phyloP scores from a whole-genome alignment of 2,329 filamentous ascomycete species.

The Bimuria novae-zelandiae region DNA sequence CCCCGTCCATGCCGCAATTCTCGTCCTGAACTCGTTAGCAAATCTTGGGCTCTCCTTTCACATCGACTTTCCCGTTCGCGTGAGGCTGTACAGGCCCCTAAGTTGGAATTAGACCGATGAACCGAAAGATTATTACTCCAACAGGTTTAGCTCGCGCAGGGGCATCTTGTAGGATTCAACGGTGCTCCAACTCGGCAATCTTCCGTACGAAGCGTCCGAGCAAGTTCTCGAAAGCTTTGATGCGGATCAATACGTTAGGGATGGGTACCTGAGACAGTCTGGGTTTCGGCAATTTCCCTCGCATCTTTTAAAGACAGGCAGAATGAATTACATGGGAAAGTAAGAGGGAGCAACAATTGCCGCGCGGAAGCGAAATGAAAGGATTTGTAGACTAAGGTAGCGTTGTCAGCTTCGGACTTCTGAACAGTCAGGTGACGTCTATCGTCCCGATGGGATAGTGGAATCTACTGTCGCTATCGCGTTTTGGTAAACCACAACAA shows the following conservation, averaged over 20 bases:
- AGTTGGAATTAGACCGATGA: not conserved
- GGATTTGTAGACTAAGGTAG: not conserved
- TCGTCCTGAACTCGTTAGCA: not conserved
- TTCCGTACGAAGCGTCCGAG: not conserved
- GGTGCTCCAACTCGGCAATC: not conserved
- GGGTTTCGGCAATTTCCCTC: no score
- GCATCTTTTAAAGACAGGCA: no score
- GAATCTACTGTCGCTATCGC: no score
- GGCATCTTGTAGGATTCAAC: not conserved
- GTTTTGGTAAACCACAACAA: no score
- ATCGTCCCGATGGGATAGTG: not conserved
- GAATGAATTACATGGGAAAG: no score
- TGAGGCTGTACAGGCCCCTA: not conserved
- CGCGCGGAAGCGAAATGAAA: not conserved
- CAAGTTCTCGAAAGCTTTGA: not conserved
- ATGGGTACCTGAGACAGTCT: not conserved
- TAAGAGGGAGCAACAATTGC: not conserved
- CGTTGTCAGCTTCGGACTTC: constrained; percentile 6
- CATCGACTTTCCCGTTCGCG: not conserved
- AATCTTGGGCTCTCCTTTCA: not conserved
- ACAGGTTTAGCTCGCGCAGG: not conserved
- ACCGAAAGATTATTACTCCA: not conserved
- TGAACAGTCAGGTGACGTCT: not conserved
- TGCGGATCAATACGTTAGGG: not conserved
- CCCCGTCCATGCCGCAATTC: not conserved